phyloP scores from a whole-genome alignment of 163 green algal species.

The Scenedesmus sp. region DNA sequence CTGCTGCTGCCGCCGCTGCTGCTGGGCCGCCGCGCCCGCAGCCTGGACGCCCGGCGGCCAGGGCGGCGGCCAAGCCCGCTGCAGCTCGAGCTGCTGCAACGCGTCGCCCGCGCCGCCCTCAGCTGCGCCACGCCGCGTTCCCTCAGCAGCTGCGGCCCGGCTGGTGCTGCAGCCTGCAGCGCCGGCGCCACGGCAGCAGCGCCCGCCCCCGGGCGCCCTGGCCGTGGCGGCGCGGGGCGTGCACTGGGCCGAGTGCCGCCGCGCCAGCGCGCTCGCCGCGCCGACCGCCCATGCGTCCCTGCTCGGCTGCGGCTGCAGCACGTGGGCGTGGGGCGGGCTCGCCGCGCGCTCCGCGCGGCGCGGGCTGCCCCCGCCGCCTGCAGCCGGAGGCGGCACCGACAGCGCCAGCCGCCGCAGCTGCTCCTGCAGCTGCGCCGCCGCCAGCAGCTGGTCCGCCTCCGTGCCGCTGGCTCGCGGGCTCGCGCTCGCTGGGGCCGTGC shows the following conservation, averaged over 20 bases:
- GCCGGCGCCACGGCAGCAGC: background rate
- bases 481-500: too few species aligned
- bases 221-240: background rate
- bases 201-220: background rate
- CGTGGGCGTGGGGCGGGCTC: too few species aligned
- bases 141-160: background rate
- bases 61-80: background rate
- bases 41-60: background rate
- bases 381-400: too few species aligned
- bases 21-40: background rate
- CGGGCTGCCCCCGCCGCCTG: too few species aligned
- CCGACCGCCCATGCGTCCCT: slow-evolving; percentile 6
- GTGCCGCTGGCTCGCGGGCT: background rate
- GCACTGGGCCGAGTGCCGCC: background rate
- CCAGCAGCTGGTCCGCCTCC: background rate
- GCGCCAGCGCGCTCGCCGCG: slow-evolving; percentile 13
- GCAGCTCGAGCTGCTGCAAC: background rate
- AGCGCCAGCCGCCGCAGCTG: background rate
- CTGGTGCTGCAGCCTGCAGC: background rate
- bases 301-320: slow-evolving; percentile 20
- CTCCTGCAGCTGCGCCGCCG: slow-evolving; percentile 24
- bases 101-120: background rate
- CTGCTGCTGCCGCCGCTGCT: background rate
- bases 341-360: too few species aligned
- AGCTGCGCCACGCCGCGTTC: background rate